These are phyloP conservation scores for Auriscalpium orientale DNA, from an alignment of 768 basidiomycete genomes.

Conservation along the genomic window DNA sequence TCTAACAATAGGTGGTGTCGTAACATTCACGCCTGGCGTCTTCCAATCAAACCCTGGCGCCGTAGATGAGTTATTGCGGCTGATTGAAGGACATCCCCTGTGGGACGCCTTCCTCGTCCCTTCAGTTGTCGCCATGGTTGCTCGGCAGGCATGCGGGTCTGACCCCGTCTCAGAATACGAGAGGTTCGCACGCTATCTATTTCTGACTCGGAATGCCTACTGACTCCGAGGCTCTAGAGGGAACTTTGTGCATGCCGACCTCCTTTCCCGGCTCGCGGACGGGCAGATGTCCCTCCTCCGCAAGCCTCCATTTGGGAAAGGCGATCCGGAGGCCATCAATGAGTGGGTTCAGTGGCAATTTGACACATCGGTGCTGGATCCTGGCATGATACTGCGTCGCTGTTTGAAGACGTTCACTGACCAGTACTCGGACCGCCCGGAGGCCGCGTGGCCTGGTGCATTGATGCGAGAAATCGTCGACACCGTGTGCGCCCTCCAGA, in stretches of 20 bases:
- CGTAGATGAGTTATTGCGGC: constrained; percentile 38
- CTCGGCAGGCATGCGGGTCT: constrained; percentile 28
- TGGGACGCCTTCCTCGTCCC: constrained; percentile 68
- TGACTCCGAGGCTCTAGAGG: constrained; percentile 14
- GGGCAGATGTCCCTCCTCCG: constrained; percentile 48
- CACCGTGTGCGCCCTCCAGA: constrained; percentile 34
- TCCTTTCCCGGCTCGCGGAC: constrained; percentile 45
- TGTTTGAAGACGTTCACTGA: constrained; percentile 35
- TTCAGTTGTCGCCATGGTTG: constrained; percentile 50
- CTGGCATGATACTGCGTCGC: constrained; percentile 36
- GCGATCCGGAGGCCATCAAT: neutral
- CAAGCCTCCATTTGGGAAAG: constrained; percentile 35
- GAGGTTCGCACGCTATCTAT: constrained; percentile 2
- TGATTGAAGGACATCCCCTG: constrained; percentile 50
- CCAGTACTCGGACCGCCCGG: constrained; percentile 28
- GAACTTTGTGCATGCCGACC: constrained; percentile 7
- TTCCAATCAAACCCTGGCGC: constrained; percentile 47
- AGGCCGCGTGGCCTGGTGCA: constrained; percentile 25
- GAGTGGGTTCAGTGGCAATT: constrained; percentile 9
- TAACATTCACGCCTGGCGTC: constrained; percentile 61
- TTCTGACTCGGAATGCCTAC: neutral
- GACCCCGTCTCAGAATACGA: constrained; percentile 13
- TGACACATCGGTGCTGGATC: constrained; percentile 16
- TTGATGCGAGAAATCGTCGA: constrained; percentile 39
- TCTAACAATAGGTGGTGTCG: constrained; percentile 50